Percentiles rank a stretch among this genome's conserved stretches.
These are phyloP conservation scores for Megacollybia marginata DNA, from an alignment of 768 basidiomycete genomes.

Conservation along the genomic window DNA sequence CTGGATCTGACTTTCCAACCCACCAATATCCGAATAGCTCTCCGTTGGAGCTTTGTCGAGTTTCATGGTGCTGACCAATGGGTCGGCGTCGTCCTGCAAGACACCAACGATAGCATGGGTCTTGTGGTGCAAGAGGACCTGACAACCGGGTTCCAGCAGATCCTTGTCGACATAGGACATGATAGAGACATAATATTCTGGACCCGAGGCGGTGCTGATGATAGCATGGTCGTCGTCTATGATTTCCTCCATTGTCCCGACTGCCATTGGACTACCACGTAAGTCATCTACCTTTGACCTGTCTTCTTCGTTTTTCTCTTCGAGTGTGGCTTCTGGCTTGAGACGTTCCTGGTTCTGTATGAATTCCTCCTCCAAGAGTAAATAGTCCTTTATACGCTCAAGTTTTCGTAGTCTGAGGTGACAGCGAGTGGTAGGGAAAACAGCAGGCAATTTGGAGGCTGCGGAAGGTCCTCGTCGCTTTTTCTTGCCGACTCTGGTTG, in stretches of 20 bases:
- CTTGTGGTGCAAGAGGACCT: conserved; percentile 94
- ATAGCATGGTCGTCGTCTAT: conserved; percentile 99
- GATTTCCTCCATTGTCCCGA: conserved; percentile 96
- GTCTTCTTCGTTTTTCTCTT: conserved; percentile 96
- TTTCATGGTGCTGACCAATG: conserved; percentile 97
- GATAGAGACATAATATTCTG: conserved; percentile 85
- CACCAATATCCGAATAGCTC: conserved; percentile 98
- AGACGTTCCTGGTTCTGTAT: conserved; percentile 87
- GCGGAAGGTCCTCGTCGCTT: conserved; percentile 91
- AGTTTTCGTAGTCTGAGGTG: conserved; percentile 91
- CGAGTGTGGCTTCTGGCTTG: conserved; percentile 79
- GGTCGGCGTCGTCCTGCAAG: conserved; percentile 90
- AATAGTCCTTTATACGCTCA: conserved; percentile 97
- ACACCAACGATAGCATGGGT: conserved; percentile 93
- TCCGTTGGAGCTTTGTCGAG: conserved; percentile 98
- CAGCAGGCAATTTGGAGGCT: conserved; percentile 84
- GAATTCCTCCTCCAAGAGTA: conserved; percentile 93
- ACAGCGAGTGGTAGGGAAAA: conserved; percentile 93
- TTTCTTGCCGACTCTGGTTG: conserved; percentile 96
- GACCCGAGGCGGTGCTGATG: conserved; percentile 88
- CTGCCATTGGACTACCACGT: conserved; percentile 95
- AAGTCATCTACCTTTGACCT: conserved; percentile 89
- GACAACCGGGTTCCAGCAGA: conserved; percentile 90
- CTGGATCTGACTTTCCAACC: conserved; percentile 93
- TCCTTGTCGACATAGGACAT: conserved; percentile 83